These are phyloP conservation scores for Penicillium sp. DNA, from an alignment of 2,329 filamentous ascomycete genomes.

Conservation along the genomic window DNA sequence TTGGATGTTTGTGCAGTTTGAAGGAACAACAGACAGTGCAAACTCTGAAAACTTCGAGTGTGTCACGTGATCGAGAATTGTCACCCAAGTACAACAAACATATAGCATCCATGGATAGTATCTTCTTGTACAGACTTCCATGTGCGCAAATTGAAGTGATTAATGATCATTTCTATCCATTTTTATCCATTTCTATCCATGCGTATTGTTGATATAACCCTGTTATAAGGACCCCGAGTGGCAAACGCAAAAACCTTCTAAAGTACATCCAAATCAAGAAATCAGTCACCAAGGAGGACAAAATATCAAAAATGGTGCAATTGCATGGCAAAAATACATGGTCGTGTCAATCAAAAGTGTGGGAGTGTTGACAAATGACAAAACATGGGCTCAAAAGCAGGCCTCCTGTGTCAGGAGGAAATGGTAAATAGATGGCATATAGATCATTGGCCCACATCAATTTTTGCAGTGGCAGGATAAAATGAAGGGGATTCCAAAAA, in stretches of 20 bases:
- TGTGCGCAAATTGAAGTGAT: not conserved
- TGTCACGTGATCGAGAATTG: slow-evolving; percentile 8
- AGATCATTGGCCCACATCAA: not conserved
- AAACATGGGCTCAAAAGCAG: not conserved
- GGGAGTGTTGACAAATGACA: not conserved
- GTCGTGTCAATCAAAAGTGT: not conserved
- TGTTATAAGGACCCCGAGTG: not conserved
- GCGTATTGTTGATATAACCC: too few species aligned
- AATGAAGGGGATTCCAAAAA: not conserved
- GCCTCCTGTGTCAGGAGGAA: not conserved
- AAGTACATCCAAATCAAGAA: not conserved
- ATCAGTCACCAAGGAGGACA: not conserved
- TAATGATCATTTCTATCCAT: not conserved
- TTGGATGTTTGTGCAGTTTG: slow-evolving; percentile 41
- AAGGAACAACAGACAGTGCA: slow-evolving; percentile 42
- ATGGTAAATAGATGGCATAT: slow-evolving; percentile 2
- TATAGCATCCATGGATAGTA: not conserved
- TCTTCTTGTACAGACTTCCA: not conserved
- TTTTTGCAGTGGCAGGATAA: not conserved
- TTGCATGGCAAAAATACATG: not conserved
- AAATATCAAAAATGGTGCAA: not conserved
- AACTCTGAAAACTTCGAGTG: slow-evolving; percentile 25
- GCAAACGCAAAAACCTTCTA: not conserved
- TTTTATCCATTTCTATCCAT: not conserved
- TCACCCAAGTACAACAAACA: too few species aligned